Base-by-base conservation (phyloP, 768 basidiomycete genomes). In the Amanita phalloides region DNA sequence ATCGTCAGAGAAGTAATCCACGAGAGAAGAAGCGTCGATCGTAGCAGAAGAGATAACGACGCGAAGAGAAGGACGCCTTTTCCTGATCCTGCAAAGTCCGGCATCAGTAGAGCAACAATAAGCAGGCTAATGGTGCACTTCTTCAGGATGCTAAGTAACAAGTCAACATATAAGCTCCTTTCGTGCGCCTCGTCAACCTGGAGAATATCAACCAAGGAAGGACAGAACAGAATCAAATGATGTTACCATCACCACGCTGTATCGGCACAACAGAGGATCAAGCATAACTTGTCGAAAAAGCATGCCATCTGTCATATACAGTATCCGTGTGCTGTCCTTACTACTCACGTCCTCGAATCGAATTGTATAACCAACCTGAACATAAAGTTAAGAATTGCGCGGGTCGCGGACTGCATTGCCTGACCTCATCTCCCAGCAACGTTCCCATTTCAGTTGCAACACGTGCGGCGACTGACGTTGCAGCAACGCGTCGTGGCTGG, bases 111-210 rank as follows among this genome's bases (percentile, higher is more conserved):
- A 42, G 35, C 21, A 17, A 23, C 41, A 25, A 4, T 43, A 41
- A 20, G 23, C 11, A 43, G 6, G 25, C 37, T 49, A 35, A 48
- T n/a, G 6, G 58, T 73, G 33, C 42, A 94, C 94, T 98, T 98
- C 71, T 96, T 95, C 44, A 99, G 68, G 14, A 97, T 69, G 0
- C 95, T 95, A 1, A 99, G 73, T 1, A 99, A 69, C 8, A 99
- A 69, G 64, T 99, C 96, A 0, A 94, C 97, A 64, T 97, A 95
- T n/a, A 91, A 74, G 60, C 91, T 90, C 32, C 96, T 75, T 63
- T 99, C 96, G 63, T 99, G 96, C 0, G 92, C 96, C 71, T 98
- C 96, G 59, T 99, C 96, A 44, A 99, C 84, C 93, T 95, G 57
- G 32, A 41, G 43, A 39, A 39, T 38, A 11, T 48, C 36, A 10